Evolutionary conservation across 371 early-diverging fungal species (phyloP), one percentile per base, ranked within the genome.

Genomic region (Actinomucor elegans): DNA sequence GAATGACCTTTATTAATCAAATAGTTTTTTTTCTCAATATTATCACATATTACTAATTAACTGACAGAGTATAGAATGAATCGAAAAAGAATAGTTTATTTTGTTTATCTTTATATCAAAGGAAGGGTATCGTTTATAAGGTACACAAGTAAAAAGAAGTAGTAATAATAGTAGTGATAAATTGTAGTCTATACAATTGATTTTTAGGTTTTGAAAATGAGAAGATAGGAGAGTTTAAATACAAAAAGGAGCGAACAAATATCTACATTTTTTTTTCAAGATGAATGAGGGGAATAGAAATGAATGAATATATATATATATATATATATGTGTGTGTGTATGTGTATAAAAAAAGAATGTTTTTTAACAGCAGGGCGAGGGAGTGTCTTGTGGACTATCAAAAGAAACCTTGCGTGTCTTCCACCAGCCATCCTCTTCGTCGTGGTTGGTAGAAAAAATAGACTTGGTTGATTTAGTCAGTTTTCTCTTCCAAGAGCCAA

Each of bases 401-500:
- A 58, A 27, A 14, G 56, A 42, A 8, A 60, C 33, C 35, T 55
- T 55, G 24, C 42, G 38, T 29, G 55, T 32, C 10, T 58, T 55
- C 56, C 57, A 60, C 56, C 60, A 55, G 23, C 45, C 59, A 20
- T 32, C 45, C 11, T 23, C 24, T 32, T 53, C 23, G 14, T 34
- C n/a, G 35, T 46, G 32, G 14, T 40, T 21, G 17, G 21, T 40
- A 18, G 32, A 20, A 40, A 47, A 33, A 15, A 24, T 50, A 12
- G 37, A 38, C 38, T 29, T 28, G 8, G 38, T 20, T 23, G 34
- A 24, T n/a, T 42, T 23, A 17, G 44, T 18, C 5, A 55, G 18
- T 42, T 57, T 55, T 17, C 55, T 47, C 15, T 59, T 59, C 59
- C 59, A 55, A 17, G 45, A 31, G 33, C 59, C 26, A 8, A 46